Percentiles rank a stretch among this genome's conserved stretches.
These are phyloP conservation scores for Penicillium psychrosexuale DNA, from an alignment of 2,329 filamentous ascomycete species.

Conservation along the genomic window DNA sequence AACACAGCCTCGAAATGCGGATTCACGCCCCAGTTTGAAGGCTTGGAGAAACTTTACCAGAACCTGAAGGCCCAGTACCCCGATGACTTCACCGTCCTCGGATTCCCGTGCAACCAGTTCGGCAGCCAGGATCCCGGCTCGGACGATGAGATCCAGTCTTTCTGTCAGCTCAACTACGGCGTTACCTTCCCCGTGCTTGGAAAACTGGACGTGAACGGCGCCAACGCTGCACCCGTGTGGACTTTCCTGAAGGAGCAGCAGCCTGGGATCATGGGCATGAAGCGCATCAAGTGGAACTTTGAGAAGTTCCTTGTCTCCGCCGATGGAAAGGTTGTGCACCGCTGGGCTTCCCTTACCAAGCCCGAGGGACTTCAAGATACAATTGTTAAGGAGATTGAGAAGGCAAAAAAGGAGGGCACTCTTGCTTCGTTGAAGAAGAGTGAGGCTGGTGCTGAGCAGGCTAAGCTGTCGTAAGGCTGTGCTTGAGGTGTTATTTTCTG, in stretches of 20 bases:
- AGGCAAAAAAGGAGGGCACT: constrained; percentile 44
- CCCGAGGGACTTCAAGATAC: constrained; percentile 73
- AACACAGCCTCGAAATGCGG: constrained; percentile 99
- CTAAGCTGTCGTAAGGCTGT: constrained; percentile 19
- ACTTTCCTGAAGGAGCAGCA: constrained; percentile 70
- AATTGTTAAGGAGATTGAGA: constrained; percentile 71
- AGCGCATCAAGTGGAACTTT: constrained; percentile 98
- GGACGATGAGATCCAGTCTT: constrained; percentile 75
- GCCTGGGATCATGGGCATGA: constrained; percentile 80
- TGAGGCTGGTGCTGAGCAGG: constrained; percentile 19
- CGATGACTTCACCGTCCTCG: constrained; percentile 80
- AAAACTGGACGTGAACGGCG: constrained; percentile 93
- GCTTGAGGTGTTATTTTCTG: not conserved
- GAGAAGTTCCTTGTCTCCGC: constrained; percentile 92
- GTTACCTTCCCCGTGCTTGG: constrained; percentile 86
- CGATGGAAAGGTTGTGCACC: constrained; percentile 78
- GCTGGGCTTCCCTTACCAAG: constrained; percentile 87
- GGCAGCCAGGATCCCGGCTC: constrained; percentile 81
- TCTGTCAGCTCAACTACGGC: constrained; percentile 92
- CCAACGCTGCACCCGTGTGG: constrained; percentile 72
- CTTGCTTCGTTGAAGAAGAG: constrained; percentile 23
- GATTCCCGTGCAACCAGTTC: constrained; percentile 99
- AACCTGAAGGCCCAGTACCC: constrained; percentile 64
- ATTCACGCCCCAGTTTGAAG: constrained; percentile 93
- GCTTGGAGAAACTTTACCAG: constrained; percentile 89